Evolutionary conservation across 139 green algal genomes (phyloP), one percentile per base, ranked within the genome.

Genomic region (Picochlorum costavermella): DNA sequence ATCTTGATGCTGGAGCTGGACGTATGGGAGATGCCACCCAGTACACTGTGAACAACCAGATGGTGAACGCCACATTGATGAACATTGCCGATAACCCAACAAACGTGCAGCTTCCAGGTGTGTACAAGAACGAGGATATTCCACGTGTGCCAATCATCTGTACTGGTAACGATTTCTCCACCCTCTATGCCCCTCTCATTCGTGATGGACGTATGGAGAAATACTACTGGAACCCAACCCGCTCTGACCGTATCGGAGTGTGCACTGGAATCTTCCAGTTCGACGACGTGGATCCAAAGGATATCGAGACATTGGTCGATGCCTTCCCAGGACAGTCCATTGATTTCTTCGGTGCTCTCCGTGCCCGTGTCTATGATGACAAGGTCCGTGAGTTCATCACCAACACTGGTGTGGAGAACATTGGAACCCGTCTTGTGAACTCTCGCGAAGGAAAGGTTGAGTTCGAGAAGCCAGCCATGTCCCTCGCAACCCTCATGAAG

Each of bases 11-110:
- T 28, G 92, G 92, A 56, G 77, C 77, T 26, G 94, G 94, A 45
- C 89, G 94, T 73, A 97, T 99, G 90, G 94, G 94, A 36, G 83
- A 84, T 53, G 74, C 82, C 56, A 98, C 94, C 17, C 94, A 99
- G 87, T 98, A 98, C 92, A 99, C 94, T 29, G 94, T 99, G 17
- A 99, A 99, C 94, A 99, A 98, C 88, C 94, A 96, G 81, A 79
- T 85, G 79, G 92, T 98, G 36, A 98, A 98, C 80, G 94, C 92
- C 79, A 99, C 94, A 4, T 89, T 99, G 6, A 99, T 99, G 94
- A 98, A 98, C 92, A 98, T 99, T 71, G 92, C 92, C 37, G 94
- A 99, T 66, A 95, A 90, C 83, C 94, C 94, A 57, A 99, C 92
- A 76, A 98, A 99, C 82, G 94, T 99, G 68, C 92, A 98, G 88